These are phyloP conservation scores for Lactifluus volemus DNA, from an alignment of 768 basidiomycete species.

Conservation along the genomic window DNA sequence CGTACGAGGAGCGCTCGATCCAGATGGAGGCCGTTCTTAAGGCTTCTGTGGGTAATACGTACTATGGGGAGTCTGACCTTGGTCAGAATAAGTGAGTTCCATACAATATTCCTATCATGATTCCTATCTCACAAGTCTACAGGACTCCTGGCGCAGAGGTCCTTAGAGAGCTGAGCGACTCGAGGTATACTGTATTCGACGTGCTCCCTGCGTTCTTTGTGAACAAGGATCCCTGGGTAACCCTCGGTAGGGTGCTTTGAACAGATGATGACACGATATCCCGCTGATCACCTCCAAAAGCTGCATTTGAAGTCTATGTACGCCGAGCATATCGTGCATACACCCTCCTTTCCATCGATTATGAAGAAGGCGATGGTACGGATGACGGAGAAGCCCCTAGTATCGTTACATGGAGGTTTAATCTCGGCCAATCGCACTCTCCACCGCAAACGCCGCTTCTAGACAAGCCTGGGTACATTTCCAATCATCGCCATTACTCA, in stretches of 20 bases:
- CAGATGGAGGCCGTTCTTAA: conserved; percentile 96
- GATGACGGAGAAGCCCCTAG: conserved; percentile 79
- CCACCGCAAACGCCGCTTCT: conserved; percentile 77
- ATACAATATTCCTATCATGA: not conserved
- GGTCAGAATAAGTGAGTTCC: conserved; percentile 42
- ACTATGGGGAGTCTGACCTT: conserved; percentile 77
- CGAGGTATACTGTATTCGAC: conserved; percentile 93
- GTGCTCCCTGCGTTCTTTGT: conserved; percentile 95
- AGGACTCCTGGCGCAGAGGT: conserved; percentile 82
- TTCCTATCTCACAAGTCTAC: not conserved
- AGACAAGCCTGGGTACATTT: conserved; percentile 35
- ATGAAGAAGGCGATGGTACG: conserved; percentile 81
- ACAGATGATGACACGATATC: not conserved
- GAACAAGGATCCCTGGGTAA: conserved; percentile 75
- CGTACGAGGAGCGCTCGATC: conserved; percentile 84
- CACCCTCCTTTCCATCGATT: conserved; percentile 82
- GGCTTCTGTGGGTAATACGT: conserved; percentile 75
- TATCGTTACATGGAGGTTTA: conserved; percentile 91
- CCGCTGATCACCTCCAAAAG: conserved; percentile 31
- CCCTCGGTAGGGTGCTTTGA: conserved; percentile 50
- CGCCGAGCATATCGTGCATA: conserved; percentile 95
- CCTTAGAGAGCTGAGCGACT: conserved; percentile 89
- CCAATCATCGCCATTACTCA: not conserved
- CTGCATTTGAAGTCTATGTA: conserved; percentile 93
- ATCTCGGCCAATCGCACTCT: conserved; percentile 80